phyloP scores from a whole-genome alignment of 345 rosid genomes.

The thale cress (Arabidopsis thaliana) region TAIR10.1 NC_003074.8:3293501-3294000 shows the following conservation, averaged over 20 bases:
- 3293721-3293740: neutral
- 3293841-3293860: constrained; percentile 89
- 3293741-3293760: neutral
- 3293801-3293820: constrained; percentile 72
- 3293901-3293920: constrained; percentile 96
- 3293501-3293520: constrained; percentile 65
- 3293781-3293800: constrained; percentile 74
- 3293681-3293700: constrained; percentile 73
- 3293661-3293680: constrained; percentile 82
- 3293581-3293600: constrained; percentile 70
- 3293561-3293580: constrained; percentile 72
- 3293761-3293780: constrained; percentile 49
- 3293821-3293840: constrained; percentile 80
- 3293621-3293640: constrained; percentile 65
- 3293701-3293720: constrained; percentile 14
- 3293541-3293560: constrained; percentile 79
- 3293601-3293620: constrained; percentile 73
- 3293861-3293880: constrained; percentile 98
- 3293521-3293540: constrained; percentile 86
- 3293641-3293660: constrained; percentile 57
- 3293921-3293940: constrained; percentile 60
- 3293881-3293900: constrained; percentile 96
- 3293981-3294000: constrained; percentile 71
- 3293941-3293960: constrained; percentile 80
- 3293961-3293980: constrained; percentile 73